Base-by-base conservation (phyloP, 768 basidiomycete species). In the Leccinum barrowsii region DNA sequence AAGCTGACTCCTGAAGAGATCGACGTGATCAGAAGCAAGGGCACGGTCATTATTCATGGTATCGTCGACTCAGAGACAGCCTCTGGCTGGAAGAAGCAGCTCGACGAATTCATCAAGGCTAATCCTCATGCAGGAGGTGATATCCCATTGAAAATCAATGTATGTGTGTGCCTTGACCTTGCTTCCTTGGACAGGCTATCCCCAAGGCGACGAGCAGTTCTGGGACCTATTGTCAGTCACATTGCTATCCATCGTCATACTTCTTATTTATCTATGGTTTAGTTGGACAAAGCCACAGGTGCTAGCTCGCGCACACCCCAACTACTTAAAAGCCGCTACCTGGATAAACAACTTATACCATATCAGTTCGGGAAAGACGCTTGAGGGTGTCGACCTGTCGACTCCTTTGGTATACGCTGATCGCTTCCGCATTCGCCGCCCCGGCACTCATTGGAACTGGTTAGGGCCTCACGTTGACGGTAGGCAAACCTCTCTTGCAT, bases 381-480 rank as follows among this genome's bases (percentile, higher is more conserved):
- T 73, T 19, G 79, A 83, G 22, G 81, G 81, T 8, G 83, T 89
- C 12, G 84, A 88, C 63, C 75, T 89, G 30, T 74, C 78, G 8
- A 77, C 80, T 7, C 85, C 88, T 13, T 72, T 92, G 58, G 80
- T 76, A 11, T 92, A 92, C 61, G 87, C 86, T 0, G 88, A 91
- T 68, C 77, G 87, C 30, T 85, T 89, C 71, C 81, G 87, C 37
- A 89, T 91, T 60, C 78, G 90, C 57, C 83, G 83, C 59, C 85
- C 89, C 1, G 87, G 86, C 17, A 71, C 73, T 22, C 62, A 72
- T 52, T 91, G 88, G 84, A 65, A 73, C 47, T 62, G 70, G 2
- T 82, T 85, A 58, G 78, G 79, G 4, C 82, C 82, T 5, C 84
- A 84, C 58, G 69, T 82, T 24, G 82, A 83, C 56, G 74, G 82